Evolutionary conservation across 148 eudicot genomes (phyloP).

Genomic region (Rhododendron ferrugineum): DNA sequence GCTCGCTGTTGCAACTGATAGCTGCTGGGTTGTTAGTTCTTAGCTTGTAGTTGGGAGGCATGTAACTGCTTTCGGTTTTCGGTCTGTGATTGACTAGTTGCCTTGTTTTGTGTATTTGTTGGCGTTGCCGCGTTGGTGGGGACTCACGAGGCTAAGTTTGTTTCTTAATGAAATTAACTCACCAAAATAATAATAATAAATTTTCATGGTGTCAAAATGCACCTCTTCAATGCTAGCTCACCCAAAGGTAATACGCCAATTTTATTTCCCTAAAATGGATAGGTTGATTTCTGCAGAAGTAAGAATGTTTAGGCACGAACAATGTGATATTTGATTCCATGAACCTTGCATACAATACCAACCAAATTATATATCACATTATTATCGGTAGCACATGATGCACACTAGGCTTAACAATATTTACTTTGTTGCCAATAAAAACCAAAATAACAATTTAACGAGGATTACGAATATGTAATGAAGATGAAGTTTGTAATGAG

Average conservation of each 20-base stretch:
- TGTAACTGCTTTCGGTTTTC: background rate
- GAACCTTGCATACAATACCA: background rate
- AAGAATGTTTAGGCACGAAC: background rate
- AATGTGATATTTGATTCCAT: background rate
- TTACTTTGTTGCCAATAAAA: background rate
- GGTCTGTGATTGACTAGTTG: background rate
- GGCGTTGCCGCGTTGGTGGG: background rate
- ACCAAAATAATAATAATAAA: background rate
- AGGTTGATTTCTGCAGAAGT: background rate
- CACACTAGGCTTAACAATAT: background rate
- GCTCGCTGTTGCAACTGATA: background rate
- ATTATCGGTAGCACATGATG: background rate
- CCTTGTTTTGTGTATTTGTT: background rate
- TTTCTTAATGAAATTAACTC: background rate
- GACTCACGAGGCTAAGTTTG: background rate
- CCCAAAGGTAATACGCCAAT: background rate
- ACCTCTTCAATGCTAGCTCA: background rate
- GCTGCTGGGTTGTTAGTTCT: background rate
- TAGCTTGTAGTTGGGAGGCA: background rate
- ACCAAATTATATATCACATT: background rate
- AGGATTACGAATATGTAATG: background rate
- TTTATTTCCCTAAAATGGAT: background rate
- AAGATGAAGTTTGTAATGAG: background rate
- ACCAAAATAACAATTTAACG: too few relatives aligned
- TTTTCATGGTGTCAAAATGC: background rate